A percentile compares a stretch with the other conserved stretches of the same genome.
These are phyloP conservation scores for Aphanomyces cochlioides DNA, from an alignment of 352 stramenopile species.

Conservation along the genomic window DNA sequence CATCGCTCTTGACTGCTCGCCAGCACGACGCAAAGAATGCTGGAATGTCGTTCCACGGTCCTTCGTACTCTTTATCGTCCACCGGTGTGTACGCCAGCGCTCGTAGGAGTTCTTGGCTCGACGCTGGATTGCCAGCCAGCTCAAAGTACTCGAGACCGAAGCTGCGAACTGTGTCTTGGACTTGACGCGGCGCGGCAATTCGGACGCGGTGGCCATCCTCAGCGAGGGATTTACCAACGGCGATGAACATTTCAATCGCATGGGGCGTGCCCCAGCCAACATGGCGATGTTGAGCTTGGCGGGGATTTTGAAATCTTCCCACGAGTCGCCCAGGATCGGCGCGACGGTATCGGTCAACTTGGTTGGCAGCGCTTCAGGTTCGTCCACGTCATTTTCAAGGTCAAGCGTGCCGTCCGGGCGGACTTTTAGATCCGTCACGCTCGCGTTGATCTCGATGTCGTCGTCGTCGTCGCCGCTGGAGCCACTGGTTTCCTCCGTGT, in stretches of 20 bases:
- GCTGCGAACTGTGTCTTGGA: slow-evolving; percentile 59
- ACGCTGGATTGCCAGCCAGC: slow-evolving; percentile 49
- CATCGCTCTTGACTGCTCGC: slow-evolving; percentile 30
- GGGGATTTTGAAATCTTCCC: not conserved
- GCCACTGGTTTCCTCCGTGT: not conserved
- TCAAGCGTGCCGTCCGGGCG: slow-evolving; percentile 24
- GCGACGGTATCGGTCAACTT: not conserved
- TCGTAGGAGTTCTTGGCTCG: slow-evolving; percentile 41
- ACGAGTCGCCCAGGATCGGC: not conserved
- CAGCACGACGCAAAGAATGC: slow-evolving; percentile 19
- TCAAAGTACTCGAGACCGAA: slow-evolving; percentile 67
- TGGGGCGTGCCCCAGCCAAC: slow-evolving; percentile 60
- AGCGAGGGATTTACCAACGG: slow-evolving; percentile 69
- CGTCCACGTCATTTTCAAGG: not conserved
- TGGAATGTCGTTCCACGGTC: slow-evolving; percentile 8
- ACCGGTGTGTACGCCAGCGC: not conserved
- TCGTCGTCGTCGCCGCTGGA: not conserved
- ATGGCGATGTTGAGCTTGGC: not conserved
- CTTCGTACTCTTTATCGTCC: not conserved
- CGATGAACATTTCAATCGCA: slow-evolving; percentile 72
- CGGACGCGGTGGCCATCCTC: slow-evolving; percentile 85
- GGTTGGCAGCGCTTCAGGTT: not conserved
- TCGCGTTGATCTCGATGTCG: slow-evolving; percentile 1
- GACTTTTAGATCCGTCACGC: slow-evolving; percentile 48
- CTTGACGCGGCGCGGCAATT: slow-evolving; percentile 79